Conservation (phyloP, 2,329 filamentous ascomycete genomes). For the Amauroascus niger region DNA sequence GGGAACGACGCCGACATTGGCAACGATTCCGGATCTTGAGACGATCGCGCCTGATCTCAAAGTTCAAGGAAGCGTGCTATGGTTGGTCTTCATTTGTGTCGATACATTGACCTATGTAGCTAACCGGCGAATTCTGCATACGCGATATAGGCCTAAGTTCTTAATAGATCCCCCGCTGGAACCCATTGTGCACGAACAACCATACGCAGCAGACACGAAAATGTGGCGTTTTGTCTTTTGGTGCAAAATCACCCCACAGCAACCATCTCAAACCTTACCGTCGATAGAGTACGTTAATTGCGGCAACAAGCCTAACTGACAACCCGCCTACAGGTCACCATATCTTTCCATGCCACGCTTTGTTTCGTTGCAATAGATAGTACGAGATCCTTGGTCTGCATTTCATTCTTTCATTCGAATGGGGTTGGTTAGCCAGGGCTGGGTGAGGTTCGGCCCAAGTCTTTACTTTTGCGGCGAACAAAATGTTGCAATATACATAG, state of each 20-base stretch:
- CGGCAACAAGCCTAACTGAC: too few species aligned
- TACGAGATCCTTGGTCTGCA: background rate
- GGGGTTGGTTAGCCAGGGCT: background rate
- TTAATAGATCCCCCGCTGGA: background rate
- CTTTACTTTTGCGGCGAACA: background rate
- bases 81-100: background rate
- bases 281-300: too few species aligned
- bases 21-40: background rate
- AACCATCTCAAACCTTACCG: too few species aligned
- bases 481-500: too few species aligned
- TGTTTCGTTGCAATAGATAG: background rate
- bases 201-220: background rate
- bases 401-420: background rate
- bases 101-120: background rate
- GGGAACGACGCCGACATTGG: background rate
- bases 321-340: too few species aligned
- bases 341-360: background rate
- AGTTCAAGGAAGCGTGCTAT: background rate
- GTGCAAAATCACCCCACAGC: too few species aligned
- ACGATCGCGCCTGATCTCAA: background rate
- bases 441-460: background rate
- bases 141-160: background rate
- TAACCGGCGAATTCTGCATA: background rate
- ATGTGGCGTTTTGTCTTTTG: too few species aligned
- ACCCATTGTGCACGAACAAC: slow-evolving; percentile 7